Evolutionary conservation across 768 basidiomycete genomes (phyloP).

Genomic region (Sporobolomyces phaffii): DNA sequence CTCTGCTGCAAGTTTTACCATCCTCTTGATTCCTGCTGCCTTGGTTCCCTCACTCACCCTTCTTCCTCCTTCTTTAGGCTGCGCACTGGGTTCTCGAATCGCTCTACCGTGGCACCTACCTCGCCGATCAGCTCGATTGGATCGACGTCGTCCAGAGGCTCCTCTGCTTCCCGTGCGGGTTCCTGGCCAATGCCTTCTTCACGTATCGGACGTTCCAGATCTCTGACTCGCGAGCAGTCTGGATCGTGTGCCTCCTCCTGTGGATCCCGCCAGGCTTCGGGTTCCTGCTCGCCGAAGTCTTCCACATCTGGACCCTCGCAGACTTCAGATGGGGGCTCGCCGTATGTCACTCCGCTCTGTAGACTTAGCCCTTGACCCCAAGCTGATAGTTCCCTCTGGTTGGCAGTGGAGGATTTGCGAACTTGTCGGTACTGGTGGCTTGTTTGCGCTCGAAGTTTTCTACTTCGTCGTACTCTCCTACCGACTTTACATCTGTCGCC

Average conservation of each 20-base stretch:
- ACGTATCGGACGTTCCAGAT: conserved; percentile 2
- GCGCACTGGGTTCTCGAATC: conserved; percentile 3
- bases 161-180: neutral
- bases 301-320: neutral
- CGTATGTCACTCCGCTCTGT: neutral
- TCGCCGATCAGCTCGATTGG: neutral
- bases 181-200: neutral
- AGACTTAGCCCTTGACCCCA: too few relatives aligned
- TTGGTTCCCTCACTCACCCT: too few relatives aligned
- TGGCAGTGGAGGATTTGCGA: conserved; percentile 1
- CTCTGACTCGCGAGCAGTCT: neutral
- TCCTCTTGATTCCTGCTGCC: neutral
- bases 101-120: neutral
- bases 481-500: neutral
- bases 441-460: conserved; percentile 1
- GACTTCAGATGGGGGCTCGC: neutral
- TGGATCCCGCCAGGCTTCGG: neutral
- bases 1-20: neutral
- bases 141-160: conserved; percentile 11
- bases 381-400: neutral
- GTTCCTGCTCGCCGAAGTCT: neutral
- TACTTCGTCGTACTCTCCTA: neutral
- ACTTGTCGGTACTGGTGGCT: neutral
- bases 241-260: neutral
- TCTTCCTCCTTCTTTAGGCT: too few relatives aligned